These are phyloP conservation scores for Syzygium oleosum DNA, from an alignment of 345 rosid species.

Conservation along the genomic window DNA sequence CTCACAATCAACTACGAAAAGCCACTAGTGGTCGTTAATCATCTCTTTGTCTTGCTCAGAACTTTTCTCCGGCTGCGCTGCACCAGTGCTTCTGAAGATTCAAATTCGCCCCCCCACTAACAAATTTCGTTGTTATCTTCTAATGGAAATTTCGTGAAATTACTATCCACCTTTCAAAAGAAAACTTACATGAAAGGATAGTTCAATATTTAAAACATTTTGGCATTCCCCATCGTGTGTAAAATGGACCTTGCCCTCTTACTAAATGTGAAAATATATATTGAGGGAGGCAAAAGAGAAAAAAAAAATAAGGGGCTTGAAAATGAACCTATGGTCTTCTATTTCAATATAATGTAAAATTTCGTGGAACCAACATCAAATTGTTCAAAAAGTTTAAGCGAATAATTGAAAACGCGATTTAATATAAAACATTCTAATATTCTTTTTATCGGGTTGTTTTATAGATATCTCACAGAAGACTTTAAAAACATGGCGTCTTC, in stretches of 20 bases:
- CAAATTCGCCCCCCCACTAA: neutral
- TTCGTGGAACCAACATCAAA: neutral
- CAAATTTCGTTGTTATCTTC: neutral
- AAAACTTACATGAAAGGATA: neutral
- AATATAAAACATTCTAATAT: neutral
- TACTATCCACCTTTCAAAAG: no score
- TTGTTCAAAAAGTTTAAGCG: fast-evolving
- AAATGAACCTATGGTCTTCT: neutral
- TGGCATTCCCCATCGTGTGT: neutral
- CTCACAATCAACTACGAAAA: neutral
- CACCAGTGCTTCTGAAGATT: neutral
- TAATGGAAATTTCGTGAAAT: no score
- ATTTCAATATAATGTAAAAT: neutral
- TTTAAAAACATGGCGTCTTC: neutral
- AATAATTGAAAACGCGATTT: neutral
- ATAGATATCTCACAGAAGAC: neutral
- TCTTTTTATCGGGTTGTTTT: neutral
- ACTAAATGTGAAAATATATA: neutral
- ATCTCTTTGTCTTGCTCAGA: neutral
- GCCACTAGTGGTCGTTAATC: neutral
- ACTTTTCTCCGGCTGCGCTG: neutral
- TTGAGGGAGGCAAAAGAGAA: neutral
- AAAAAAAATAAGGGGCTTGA: neutral
- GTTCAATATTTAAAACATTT: neutral
- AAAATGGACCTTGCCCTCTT: neutral